Conservation (phyloP, 106 monocot species). For the Ottelia alismoides region DNA sequence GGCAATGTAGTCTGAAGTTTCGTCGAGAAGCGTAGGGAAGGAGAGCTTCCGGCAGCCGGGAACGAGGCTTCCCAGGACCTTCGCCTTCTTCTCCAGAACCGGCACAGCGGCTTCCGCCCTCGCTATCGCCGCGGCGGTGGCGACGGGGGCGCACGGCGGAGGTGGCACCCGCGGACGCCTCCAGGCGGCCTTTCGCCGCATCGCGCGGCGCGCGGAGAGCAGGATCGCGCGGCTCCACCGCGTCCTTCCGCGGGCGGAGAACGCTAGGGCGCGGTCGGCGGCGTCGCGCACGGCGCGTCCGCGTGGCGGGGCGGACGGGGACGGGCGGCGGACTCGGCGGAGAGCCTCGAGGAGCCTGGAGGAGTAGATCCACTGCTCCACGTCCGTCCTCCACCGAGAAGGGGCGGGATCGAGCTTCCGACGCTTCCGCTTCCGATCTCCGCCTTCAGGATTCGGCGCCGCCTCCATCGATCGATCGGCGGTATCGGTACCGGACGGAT, state of each 20-base stretch:
- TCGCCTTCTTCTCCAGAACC: conserved; percentile 28
- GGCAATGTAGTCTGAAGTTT: conserved; percentile 78
- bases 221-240: conserved; percentile 81
- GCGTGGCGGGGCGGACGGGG: conserved; percentile 4
- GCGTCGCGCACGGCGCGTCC: conserved; percentile 51
- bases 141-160: not conserved
- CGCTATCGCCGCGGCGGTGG: not conserved
- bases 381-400: conserved; percentile 29
- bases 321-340: conserved; percentile 36
- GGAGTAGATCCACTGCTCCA: conserved; percentile 38
- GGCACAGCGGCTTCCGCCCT: not conserved
- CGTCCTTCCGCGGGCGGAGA: conserved; percentile 44
- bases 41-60: conserved; percentile 69
- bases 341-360: conserved; percentile 66
- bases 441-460: not conserved
- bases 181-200: conserved; percentile 2
- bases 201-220: conserved; percentile 4
- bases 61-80: conserved; percentile 51
- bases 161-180: not conserved
- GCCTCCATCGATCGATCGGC: not conserved
- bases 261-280: conserved; percentile 61
- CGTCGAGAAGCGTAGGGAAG: conserved; percentile 44
- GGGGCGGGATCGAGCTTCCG: not conserved
- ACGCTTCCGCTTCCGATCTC: not conserved
- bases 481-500: not conserved